Percentiles rank a stretch among this genome's conserved stretches.
phyloP scores from a whole-genome alignment of 257 asterid species.

The Solanum appendiculatum region DNA sequence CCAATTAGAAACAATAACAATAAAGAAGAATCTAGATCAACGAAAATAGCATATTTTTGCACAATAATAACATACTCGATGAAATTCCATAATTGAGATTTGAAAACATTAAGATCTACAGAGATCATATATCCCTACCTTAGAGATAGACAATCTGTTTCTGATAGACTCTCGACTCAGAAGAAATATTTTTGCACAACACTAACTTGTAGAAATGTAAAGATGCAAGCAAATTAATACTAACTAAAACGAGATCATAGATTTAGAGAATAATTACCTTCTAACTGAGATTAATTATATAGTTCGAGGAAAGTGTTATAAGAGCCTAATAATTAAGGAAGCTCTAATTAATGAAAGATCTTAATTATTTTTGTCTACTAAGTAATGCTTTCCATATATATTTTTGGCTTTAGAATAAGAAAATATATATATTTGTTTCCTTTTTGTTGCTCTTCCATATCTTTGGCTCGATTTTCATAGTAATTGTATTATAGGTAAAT shows the following conservation, averaged over 20 bases:
- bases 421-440: not conserved
- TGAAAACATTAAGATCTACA: rapidly evolving
- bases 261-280: not conserved
- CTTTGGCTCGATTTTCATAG: not conserved
- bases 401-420: not conserved
- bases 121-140: rapidly evolving
- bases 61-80: rapidly evolving
- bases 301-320: not conserved
- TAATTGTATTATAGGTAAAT: not conserved
- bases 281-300: not conserved
- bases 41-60: not conserved
- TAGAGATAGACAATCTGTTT: not conserved
- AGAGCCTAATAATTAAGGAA: not conserved
- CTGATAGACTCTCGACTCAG: not conserved
- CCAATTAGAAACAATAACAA: not conserved
- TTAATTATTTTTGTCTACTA: not conserved
- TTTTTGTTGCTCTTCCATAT: not conserved
- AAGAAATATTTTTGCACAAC: not conserved
- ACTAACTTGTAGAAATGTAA: not conserved
- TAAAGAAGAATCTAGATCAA: not conserved
- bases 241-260: not conserved
- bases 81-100: not conserved
- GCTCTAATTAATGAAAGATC: not conserved
- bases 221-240: not conserved
- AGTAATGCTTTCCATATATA: not conserved